Base-by-base conservation (phyloP, 345 rosid species). In the Eucalyptus polybractea region DNA sequence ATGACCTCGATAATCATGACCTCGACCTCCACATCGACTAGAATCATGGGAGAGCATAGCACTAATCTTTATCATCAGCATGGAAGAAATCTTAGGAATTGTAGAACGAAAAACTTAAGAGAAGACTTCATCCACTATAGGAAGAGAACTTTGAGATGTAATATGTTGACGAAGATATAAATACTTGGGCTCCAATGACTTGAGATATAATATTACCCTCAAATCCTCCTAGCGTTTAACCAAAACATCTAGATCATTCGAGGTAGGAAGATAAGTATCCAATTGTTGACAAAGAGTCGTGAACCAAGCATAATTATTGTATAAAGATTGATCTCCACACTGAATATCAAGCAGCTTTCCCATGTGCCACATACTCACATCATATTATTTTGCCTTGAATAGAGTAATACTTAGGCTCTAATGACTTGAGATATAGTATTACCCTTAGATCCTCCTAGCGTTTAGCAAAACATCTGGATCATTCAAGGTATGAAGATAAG, bases 11-110 rank as follows among this genome's bases (percentile, higher is more conserved):
- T 51, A 51, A 51, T 51, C 54, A 51, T 17, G 54, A 51, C 76
- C 21, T 14, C 0, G 3, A 65, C 37, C 17, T 65, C 76, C 76
- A 65, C 10, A 0, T n/a, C 10, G 2, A 65, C 6, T 7, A n/a
- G 10, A 4, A 65, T n/a, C 2, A 65, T 14, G 76, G 21, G 76
- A 65, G 8, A 65, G 76, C 33, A 65, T 65, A 65, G 6, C 76
- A 31, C 21, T 65, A 7, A 5, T 65, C 37, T n/a, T 16, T 17
- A n/a, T 0, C 31, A 33, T n/a, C 2, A 2, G 19, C 76, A 14
- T n/a, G 19, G 76, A 14, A 14, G 21, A 65, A 29, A 65, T 65
- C 33, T 14, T 7, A n/a, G 19, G 31, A 33, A n/a, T 7, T n/a
- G 5, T 65, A 65, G 40, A n/a, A 65, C 0, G 1, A 33, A 31